A percentile compares a stretch with the other conserved stretches of the same genome.
These are phyloP conservation scores for Leccinum subfulvum DNA, from an alignment of 1,284 basidiomycete species.

Conservation along the genomic window DNA sequence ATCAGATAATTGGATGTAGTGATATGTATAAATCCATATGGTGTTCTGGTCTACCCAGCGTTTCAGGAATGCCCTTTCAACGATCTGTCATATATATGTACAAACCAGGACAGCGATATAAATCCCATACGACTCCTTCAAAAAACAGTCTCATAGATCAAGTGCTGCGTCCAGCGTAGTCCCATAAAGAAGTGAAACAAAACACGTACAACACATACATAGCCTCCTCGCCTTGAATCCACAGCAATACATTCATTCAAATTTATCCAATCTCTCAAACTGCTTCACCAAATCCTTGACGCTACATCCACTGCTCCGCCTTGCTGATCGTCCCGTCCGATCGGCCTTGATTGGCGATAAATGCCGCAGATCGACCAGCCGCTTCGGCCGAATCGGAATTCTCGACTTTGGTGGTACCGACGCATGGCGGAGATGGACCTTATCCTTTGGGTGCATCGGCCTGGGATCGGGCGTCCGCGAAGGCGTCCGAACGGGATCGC, in stretches of 20 bases:
- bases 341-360: slow-evolving; percentile 35
- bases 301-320: slow-evolving; percentile 55
- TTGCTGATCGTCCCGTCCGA: not conserved
- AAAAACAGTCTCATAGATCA: slow-evolving; percentile 8
- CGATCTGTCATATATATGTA: not conserved
- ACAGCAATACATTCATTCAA: slow-evolving; percentile 8
- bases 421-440: slow-evolving; percentile 56
- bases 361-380: slow-evolving; percentile 57
- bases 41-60: not conserved
- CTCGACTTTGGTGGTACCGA: slow-evolving; percentile 42
- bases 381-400: slow-evolving; percentile 45
- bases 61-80: not conserved
- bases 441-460: slow-evolving; percentile 55
- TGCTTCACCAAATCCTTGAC: slow-evolving; percentile 66
- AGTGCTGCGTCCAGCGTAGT: slow-evolving; percentile 13
- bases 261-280: slow-evolving; percentile 47
- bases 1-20: not conserved
- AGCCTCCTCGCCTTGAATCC: not conserved
- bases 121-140: not conserved
- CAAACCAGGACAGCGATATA: not conserved
- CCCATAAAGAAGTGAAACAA: slow-evolving; percentile 9
- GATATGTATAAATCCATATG: not conserved
- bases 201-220: slow-evolving; percentile 5
- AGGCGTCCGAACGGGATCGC: slow-evolving; percentile 60
- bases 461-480: slow-evolving; percentile 46